Conservation (phyloP, 208 protist species). For the Leptomonas pyrrhocoris region DNA sequence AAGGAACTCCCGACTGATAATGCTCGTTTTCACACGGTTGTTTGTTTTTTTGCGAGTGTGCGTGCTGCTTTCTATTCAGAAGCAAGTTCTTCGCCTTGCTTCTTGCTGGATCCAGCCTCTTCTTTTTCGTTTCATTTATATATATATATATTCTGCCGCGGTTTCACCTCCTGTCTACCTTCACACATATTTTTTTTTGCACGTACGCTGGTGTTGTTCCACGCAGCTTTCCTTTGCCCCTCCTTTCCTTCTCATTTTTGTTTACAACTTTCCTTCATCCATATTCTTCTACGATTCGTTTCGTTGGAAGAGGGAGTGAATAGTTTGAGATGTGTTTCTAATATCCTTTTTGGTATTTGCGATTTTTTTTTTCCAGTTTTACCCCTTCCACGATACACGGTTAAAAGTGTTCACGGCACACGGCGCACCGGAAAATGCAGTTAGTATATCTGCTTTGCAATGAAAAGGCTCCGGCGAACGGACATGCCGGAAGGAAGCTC, state of each 20-base stretch:
- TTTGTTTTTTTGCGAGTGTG: too few species aligned
- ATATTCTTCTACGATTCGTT: background rate
- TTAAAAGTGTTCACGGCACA: background rate
- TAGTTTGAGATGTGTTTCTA: background rate
- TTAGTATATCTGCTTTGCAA: too few species aligned
- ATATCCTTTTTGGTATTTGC: background rate
- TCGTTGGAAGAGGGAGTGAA: background rate
- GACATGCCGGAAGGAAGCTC: too few species aligned
- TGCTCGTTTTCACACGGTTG: too few species aligned
- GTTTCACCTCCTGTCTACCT: background rate
- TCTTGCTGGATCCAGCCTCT: background rate
- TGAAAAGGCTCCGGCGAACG: too few species aligned
- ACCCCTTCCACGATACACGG: background rate
- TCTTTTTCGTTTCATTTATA: background rate
- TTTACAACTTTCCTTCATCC: background rate
- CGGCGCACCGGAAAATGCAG: too few species aligned
- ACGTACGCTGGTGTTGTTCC: background rate
- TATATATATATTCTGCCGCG: background rate
- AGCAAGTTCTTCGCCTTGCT: too few species aligned
- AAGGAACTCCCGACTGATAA: too few species aligned
- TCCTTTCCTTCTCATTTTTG: background rate
- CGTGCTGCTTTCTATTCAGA: too few species aligned
- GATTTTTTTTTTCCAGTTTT: background rate
- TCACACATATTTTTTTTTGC: background rate
- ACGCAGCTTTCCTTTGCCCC: background rate